These are phyloP conservation scores for Huntiella abstrusa DNA, from an alignment of 2,329 filamentous ascomycete species.

Conservation along the genomic window DNA sequence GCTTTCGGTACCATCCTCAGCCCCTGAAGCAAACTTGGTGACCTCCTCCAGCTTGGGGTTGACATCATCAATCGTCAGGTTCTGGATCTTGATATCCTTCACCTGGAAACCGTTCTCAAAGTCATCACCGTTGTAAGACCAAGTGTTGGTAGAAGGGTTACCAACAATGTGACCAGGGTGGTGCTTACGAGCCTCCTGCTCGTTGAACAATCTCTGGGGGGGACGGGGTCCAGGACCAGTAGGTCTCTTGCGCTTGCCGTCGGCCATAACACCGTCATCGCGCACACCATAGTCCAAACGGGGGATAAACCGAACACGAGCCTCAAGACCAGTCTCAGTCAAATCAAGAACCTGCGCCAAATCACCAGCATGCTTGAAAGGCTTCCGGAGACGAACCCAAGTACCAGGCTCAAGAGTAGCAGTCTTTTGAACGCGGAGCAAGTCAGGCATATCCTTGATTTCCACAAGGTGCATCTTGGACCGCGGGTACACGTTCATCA, in stretches of 20 bases:
- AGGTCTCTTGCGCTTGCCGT: conserved; percentile 65
- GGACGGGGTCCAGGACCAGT: conserved; percentile 47
- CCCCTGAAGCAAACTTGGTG: conserved; percentile 75
- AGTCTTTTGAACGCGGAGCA: conserved; percentile 78
- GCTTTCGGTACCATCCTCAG: conserved; percentile 83
- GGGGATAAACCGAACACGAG: conserved; percentile 72
- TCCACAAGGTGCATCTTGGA: conserved; percentile 76
- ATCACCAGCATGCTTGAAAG: conserved; percentile 69
- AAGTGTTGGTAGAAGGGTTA: conserved; percentile 62
- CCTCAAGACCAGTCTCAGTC: conserved; percentile 79
- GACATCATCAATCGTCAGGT: conserved; percentile 70
- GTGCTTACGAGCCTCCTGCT: conserved; percentile 77
- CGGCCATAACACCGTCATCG: conserved; percentile 43
- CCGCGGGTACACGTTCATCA: conserved; percentile 78
- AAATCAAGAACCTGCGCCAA: conserved; percentile 83
- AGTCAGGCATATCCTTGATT: conserved; percentile 92
- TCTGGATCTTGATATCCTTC: conserved; percentile 82
- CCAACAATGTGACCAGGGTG: conserved; percentile 44
- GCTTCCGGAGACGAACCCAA: conserved; percentile 74
- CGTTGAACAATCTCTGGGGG: conserved; percentile 80
- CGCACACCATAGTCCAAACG: conserved; percentile 80
- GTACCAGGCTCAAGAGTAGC: conserved; percentile 70
- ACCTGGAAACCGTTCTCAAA: conserved; percentile 87
- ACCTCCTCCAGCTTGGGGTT: conserved; percentile 90
- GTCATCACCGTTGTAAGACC: conserved; percentile 71